These are phyloP conservation scores for Penstemon barbatus DNA, from an alignment of 257 asterid genomes.

Conservation along the genomic window DNA sequence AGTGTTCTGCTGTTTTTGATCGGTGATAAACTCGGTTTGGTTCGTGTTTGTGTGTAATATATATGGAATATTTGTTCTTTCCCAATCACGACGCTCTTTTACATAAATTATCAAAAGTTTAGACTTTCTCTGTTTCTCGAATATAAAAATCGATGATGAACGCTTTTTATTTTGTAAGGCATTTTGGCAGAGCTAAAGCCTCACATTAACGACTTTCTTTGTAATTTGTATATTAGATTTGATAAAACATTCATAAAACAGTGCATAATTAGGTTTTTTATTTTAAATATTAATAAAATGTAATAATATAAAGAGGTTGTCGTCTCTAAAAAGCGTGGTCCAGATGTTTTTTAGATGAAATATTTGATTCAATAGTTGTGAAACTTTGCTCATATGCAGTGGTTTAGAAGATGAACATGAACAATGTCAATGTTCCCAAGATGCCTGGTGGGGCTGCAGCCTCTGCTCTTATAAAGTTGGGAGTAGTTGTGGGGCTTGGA, in stretches of 20 bases:
- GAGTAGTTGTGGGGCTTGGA: conserved; percentile 54
- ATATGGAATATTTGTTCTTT: no score
- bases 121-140: no score
- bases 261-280: background rate
- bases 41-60: no score
- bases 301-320: background rate
- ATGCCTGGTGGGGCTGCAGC: conserved; percentile 59
- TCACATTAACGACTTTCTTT: no score
- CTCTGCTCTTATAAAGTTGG: conserved; percentile 47
- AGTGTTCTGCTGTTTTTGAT: no score
- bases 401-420: conserved; percentile 41
- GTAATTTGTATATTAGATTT: no score
- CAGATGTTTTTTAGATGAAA: background rate
- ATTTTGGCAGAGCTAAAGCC: no score
- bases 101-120: no score
- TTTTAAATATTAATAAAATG: background rate
- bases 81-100: no score
- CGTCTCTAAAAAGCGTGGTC: background rate
- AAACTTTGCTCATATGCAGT: conserved; percentile 28
- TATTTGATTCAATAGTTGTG: background rate
- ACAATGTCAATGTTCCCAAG: conserved; percentile 52
- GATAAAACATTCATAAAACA: no score
- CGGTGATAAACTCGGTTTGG: background rate
- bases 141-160: no score
- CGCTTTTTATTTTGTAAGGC: no score